These are phyloP conservation scores for Apiotrichum veenhuisii DNA, from an alignment of 1,284 basidiomycete genomes.

Conservation along the genomic window DNA sequence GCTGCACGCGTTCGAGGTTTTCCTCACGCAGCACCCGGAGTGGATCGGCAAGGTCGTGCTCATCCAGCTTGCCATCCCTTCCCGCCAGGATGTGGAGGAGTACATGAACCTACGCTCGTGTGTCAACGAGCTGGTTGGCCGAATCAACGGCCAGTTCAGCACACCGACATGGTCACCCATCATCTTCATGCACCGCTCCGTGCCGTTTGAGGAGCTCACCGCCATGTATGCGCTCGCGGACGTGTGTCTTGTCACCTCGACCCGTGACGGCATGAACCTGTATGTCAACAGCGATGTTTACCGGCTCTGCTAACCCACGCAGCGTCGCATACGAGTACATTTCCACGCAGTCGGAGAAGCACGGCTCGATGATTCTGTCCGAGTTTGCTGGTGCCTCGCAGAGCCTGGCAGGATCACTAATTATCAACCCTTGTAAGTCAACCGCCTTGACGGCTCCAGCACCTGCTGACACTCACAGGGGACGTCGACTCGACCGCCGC, in stretches of 20 bases:
- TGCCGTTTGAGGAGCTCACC: constrained; percentile 91
- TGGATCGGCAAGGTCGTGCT: constrained; percentile 99
- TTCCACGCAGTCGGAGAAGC: constrained; percentile 84
- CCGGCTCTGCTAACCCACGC: constrained; percentile 39
- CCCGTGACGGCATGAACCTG: constrained; percentile 97
- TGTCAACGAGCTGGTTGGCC: constrained; percentile 95
- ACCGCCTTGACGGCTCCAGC: background rate
- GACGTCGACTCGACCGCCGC: constrained; percentile 93
- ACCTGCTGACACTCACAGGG: constrained; percentile 42
- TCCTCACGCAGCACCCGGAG: constrained; percentile 94
- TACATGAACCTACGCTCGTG: constrained; percentile 95
- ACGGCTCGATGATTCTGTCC: constrained; percentile 95
- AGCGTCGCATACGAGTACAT: constrained; percentile 99
- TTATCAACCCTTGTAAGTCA: constrained; percentile 79
- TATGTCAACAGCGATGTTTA: background rate
- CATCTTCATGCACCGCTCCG: constrained; percentile 95
- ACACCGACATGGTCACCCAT: constrained; percentile 99
- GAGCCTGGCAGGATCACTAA: constrained; percentile 84
- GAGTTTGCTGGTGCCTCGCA: constrained; percentile 98
- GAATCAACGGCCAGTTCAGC: constrained; percentile 97
- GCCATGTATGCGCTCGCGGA: constrained; percentile 95
- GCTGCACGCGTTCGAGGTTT: constrained; percentile 91
- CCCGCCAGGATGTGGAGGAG: constrained; percentile 96
- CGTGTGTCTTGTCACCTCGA: constrained; percentile 91
- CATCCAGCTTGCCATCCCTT: constrained; percentile 94